Base-by-base conservation (phyloP, 306 rosid species). In the Crotalaria pallida region DNA sequence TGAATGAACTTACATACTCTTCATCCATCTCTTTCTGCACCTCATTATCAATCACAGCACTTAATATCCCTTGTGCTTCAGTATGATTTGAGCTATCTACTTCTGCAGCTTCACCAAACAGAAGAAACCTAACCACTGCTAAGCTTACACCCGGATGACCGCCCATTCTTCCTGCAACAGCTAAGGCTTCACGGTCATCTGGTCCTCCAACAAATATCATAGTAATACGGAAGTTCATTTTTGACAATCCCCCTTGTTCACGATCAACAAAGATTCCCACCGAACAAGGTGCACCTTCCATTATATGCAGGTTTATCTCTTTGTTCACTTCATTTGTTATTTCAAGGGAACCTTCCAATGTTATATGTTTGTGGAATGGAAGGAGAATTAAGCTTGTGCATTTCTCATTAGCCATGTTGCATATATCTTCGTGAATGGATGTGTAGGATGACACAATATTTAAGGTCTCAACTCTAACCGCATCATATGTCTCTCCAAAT, bases 111-210 rank as follows among this genome's bases (percentile, higher is more conserved):
- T 84, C 75, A 59, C 49, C 74, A 1, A 55, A 53, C 3, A 72
- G 61, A 43, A 74, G 38, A 12, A 87, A 74, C 33, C 90, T 52
- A 48, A 80, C 41, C 1, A 88, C 80, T 3, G 89, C 78, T 1
- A 91, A 15, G 4, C 33, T 22, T 0, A 82, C 65, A 17, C 31
- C 11, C 0, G 88, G 85, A 55, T 81, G 75, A 13, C 61, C 68
- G 0, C 81, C 75, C 85, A 90, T 85, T 40, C 89, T 81, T 84
- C 79, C 71, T 27, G 88, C 85, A 49, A 85, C 67, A 4, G 86
- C 81, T 1, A 85, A 50, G 11, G 96, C 96, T 72, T 85, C 89
- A 7, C 87, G 80, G 17, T 87, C 96, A 18, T 85, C 93, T 1
- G 84, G 75, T 0, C 96, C 82, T 0, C 85, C 85, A 31, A 77